Conservation (phyloP, 495 filamentous ascomycete species). For the Xylaria flabelliformis region DNA sequence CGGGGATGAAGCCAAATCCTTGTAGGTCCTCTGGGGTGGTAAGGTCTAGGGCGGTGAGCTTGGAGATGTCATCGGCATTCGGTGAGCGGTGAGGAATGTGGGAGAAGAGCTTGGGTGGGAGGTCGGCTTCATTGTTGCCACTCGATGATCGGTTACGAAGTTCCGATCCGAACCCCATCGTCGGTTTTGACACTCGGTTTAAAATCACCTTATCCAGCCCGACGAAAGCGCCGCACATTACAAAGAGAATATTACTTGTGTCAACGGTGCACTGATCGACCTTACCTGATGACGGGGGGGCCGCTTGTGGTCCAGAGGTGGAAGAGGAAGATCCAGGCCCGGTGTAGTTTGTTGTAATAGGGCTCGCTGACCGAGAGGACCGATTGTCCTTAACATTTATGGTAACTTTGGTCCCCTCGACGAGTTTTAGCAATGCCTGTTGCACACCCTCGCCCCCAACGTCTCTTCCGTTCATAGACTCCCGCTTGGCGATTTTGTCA, state of each 20-base stretch:
- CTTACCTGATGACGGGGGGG: conserved; percentile 60
- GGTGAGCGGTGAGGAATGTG: conserved; percentile 48
- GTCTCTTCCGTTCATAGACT: conserved; percentile 68
- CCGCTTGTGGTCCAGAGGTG: conserved; percentile 39
- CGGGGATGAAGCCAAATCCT: conserved; percentile 91
- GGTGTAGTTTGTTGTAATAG: conserved; percentile 46
- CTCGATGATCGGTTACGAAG: conserved; percentile 60
- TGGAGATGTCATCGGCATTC: conserved; percentile 29
- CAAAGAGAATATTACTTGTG: conserved; percentile 95
- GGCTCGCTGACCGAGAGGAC: conserved; percentile 54
- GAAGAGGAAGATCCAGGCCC: conserved; percentile 43
- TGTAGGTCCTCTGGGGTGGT: conserved; percentile 84
- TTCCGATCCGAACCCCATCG: conserved; percentile 89
- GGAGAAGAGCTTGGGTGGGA: conserved; percentile 50
- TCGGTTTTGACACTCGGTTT: conserved; percentile 82
- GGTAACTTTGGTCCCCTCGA: conserved; percentile 93
- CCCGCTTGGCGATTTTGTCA: conserved; percentile 82
- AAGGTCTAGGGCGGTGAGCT: conserved; percentile 80
- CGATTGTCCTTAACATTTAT: conserved; percentile 84
- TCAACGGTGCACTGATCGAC: conserved; percentile 88
- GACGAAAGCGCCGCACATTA: conserved; percentile 94
- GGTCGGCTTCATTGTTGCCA: conserved; percentile 44
- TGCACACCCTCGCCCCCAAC: conserved; percentile 94
- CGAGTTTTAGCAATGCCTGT: conserved; percentile 92
- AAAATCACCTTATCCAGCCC: conserved; percentile 89